phyloP scores from a whole-genome alignment of 2,329 filamentous ascomycete species.

The Fusarium sp. region DNA sequence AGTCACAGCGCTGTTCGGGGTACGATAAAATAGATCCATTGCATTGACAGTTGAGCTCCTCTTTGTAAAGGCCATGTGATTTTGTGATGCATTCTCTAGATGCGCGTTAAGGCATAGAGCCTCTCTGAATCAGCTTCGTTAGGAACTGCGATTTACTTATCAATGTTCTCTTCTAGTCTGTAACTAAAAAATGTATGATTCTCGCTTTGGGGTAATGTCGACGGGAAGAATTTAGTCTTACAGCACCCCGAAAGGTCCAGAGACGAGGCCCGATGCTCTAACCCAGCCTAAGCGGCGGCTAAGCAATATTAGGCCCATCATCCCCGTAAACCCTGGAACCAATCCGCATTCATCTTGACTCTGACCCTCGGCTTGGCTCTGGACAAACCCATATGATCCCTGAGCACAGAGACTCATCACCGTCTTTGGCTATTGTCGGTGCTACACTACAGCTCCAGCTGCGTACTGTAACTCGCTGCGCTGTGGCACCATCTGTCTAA shows the following conservation, averaged over 20 bases:
- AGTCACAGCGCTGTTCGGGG: slow-evolving; percentile 15
- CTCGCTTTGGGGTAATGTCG: neutral
- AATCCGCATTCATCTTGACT: slow-evolving; percentile 38
- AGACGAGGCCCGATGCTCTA: neutral
- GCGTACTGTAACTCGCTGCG: slow-evolving; percentile 7
- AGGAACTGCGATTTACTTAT: neutral
- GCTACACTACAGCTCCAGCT: slow-evolving; percentile 13
- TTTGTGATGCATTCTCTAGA: neutral
- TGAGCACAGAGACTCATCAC: slow-evolving; percentile 32
- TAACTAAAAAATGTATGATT: neutral
- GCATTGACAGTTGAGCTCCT: neutral
- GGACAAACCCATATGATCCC: slow-evolving; percentile 22
- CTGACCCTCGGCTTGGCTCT: slow-evolving; percentile 29
- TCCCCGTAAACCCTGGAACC: slow-evolving; percentile 35
- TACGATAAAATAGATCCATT: neutral
- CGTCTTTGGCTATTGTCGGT: slow-evolving; percentile 10
- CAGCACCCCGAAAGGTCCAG: neutral
- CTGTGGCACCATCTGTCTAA: neutral
- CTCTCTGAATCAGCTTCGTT: neutral
- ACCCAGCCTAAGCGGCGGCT: slow-evolving; percentile 33
- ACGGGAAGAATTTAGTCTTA: neutral
- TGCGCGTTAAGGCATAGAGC: neutral
- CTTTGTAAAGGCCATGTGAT: neutral
- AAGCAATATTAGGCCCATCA: slow-evolving; percentile 37
- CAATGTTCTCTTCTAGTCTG: neutral